phyloP scores from a whole-genome alignment of 2,329 filamentous ascomycete genomes.

The Colletotrichum graminicola region DNA sequence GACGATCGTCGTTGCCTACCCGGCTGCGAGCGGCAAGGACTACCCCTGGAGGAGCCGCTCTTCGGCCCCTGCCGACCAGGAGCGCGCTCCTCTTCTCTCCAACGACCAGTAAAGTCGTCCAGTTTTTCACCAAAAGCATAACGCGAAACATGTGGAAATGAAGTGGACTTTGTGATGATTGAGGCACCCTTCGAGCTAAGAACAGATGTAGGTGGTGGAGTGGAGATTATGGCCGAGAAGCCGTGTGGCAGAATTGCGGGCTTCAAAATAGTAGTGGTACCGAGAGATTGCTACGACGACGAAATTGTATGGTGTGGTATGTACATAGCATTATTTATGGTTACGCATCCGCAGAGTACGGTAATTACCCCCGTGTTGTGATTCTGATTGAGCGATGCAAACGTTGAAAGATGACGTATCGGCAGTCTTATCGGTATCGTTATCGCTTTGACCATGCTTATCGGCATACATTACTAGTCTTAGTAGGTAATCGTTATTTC shows the following conservation, averaged over 20 bases:
- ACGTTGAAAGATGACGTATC: slow-evolving; percentile 28
- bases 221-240: neutral
- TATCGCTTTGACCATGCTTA: slow-evolving; percentile 19
- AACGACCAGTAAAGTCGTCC: slow-evolving; percentile 52
- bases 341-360: slow-evolving; percentile 16
- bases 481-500: slow-evolving; percentile 7
- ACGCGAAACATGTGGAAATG: neutral
- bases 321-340: slow-evolving; percentile 34
- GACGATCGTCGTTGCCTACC: slow-evolving; percentile 74
- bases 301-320: slow-evolving; percentile 7
- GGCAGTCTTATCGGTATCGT: slow-evolving; percentile 35
- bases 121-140: neutral
- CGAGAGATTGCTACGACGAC: slow-evolving; percentile 21
- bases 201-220: slow-evolving; percentile 1
- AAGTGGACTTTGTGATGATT: neutral
- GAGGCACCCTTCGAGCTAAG: slow-evolving; percentile 10
- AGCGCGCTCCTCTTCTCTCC: slow-evolving; percentile 72
- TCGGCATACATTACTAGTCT: slow-evolving; percentile 26
- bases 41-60: slow-evolving; percentile 61
- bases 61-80: slow-evolving; percentile 59
- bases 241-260: neutral
- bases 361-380: slow-evolving; percentile 16
- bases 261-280: slow-evolving; percentile 12
- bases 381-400: neutral
- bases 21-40: slow-evolving; percentile 71